Evolutionary conservation across 2,329 filamentous ascomycete genomes (phyloP), one percentile per base, ranked within the genome.

Genomic region (Lachnellula occidentalis): DNA sequence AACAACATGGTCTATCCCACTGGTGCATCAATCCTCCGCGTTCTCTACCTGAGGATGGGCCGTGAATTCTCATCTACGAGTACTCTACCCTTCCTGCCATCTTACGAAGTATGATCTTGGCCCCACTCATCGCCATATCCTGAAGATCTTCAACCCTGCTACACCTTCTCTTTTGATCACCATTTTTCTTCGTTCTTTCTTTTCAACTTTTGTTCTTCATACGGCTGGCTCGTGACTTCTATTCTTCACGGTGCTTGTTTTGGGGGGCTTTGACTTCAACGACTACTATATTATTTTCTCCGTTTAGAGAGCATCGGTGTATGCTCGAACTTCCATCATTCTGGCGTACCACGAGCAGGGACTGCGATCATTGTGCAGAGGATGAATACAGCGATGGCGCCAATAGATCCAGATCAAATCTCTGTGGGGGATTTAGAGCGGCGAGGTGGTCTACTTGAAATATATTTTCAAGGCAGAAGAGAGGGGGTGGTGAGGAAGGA

Each of bases 211-310:
- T 52, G 43, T 59, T 66, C 59, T 63, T 54, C 48, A 59, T 64
- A 66, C 67, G 65, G 56, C 67, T 67, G 67, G 67, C 53, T 68
- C 66, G 66, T 68, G 64, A 58, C 36, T 49, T 61, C 57, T 49
- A 50, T 65, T 64, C 56, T 58, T 61, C 45, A 54, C 59, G 57
- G 55, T 54, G 55, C 45, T 59, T 50, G 48, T 56, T 41, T 58
- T 55, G 52, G 22, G 39, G 50, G 52, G 50, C 47, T 31, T 54
- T 57, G 53, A 50, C 53, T 50, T 45, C 42, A 19, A 31, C 27
- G 27, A 24, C 48, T 22, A 27, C 36, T n/a, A 48, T 21, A 39
- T 37, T 8, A 17, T 48, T 50, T 41, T 31, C 36, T 48, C 41
- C 34, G 37, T 24, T 46, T 58, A 34, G 24, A 48, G 57, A 54